Base-by-base conservation (phyloP, 1,284 basidiomycete species). In the Fomitopsis pinicola region DNA sequence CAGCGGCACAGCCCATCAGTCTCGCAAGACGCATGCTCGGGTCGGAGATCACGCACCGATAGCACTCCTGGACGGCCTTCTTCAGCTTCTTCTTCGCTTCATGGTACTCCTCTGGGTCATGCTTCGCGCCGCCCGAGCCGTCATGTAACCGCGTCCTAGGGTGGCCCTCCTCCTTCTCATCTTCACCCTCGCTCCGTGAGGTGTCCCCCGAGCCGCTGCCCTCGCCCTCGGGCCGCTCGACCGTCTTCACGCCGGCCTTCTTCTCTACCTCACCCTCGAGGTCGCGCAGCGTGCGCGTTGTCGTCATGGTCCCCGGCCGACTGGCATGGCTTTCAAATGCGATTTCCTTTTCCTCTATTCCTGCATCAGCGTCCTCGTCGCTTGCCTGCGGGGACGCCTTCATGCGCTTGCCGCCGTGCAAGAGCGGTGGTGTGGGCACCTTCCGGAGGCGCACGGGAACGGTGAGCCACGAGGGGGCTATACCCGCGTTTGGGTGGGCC, bases 51-150 rank as follows among this genome's bases (percentile, higher is more conserved):
- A 73, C 78, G 56, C 72, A 89, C 83, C 90, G 85, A 76, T 97
- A 96, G 73, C 92, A 92, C 70, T 97, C 95, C 59, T 90, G 68
- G 2, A 94, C 83, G 1, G 95, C 95, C 56, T 84, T 87, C 71
- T 91, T 90, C 60, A 98, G 78, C 68, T 87, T 88, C 73, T 88
- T 89, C 76, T 91, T 94, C 38, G 95, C 94, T 55, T 86, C 80
- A 46, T 86, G 79, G 75, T 97, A 98, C 59, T 89, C 86, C 58
- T 91, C 91, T 0, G 92, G 93, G 69, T 92, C 86, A 30, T 44
- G 42, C 55, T 15, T 45, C 26, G 26, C 30, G 26, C 26, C 36
- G 19, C 30, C 35, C 33, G 52, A 53, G 8, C 35, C 40, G 12
- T 45, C 55, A 56, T 56, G 40, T 35, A 54, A 1, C 30, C 36